These are phyloP conservation scores for Cyanidiococcus yangmingshanensis DNA, from an alignment of 23 red algal species.

Conservation along the genomic window DNA sequence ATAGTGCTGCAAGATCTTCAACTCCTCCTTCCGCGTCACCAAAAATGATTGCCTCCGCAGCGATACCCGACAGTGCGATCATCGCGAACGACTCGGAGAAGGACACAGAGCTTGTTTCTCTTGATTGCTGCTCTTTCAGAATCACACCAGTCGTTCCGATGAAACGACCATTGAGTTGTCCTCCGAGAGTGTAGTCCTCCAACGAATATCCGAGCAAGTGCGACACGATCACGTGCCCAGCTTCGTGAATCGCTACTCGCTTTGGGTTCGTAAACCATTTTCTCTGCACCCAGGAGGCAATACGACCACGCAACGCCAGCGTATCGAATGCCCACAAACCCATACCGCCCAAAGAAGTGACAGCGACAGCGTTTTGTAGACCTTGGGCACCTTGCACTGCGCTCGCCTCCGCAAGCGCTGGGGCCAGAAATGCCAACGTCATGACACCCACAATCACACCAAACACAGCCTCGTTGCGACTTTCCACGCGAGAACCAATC, in stretches of 20 bases:
- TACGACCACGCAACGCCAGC: background rate
- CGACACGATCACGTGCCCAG: conserved; percentile 3
- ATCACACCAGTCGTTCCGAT: background rate
- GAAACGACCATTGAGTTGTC: background rate
- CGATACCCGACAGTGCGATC: background rate
- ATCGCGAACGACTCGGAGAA: background rate
- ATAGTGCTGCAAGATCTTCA: background rate
- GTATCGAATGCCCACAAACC: conserved; percentile 2
- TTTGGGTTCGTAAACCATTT: background rate
- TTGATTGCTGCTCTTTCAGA: background rate
- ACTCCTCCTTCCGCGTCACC: conserved; percentile 1
- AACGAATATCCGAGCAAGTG: background rate
- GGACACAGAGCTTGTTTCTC: background rate
- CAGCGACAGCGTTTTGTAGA: background rate
- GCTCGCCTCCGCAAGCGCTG: background rate
- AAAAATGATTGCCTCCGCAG: background rate
- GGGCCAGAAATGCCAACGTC: background rate
- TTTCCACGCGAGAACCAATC: background rate
- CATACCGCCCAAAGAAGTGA: background rate
- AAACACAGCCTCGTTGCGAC: background rate
- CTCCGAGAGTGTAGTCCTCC: background rate
- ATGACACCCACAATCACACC: background rate
- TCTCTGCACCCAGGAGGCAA: background rate
- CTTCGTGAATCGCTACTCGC: background rate
- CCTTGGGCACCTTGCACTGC: background rate